phyloP scores from a whole-genome alignment of 2,329 filamentous ascomycete species.

The Scytalidium lignicola region DNA sequence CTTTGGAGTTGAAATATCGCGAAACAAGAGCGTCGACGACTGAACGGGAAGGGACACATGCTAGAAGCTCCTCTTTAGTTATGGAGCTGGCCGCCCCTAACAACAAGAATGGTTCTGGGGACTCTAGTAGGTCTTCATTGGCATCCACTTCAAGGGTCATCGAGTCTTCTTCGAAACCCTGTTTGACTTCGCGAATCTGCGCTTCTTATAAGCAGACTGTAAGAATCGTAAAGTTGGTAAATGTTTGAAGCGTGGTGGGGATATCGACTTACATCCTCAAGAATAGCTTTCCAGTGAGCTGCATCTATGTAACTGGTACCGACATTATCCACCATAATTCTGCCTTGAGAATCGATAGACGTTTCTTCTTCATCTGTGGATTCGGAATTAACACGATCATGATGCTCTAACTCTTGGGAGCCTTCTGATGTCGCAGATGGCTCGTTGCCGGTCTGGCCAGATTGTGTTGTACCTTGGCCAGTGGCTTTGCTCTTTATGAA shows the following conservation, averaged over 20 bases:
- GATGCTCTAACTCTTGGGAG: not conserved
- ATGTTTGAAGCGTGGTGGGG: conserved; percentile 1
- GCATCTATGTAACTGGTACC: conserved; percentile 49
- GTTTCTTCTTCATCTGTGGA: not conserved
- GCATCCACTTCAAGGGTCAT: conserved; percentile 11
- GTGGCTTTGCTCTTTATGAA: conserved; percentile 36
- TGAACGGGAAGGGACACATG: conserved; percentile 39
- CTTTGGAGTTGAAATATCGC: conserved; percentile 45
- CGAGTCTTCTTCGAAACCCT: conserved; percentile 41
- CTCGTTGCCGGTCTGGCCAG: not conserved
- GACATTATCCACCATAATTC: conserved; percentile 21
- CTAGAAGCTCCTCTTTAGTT: conserved; percentile 42
- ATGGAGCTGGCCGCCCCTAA: conserved; percentile 13
- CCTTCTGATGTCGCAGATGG: not conserved
- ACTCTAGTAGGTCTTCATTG: not conserved
- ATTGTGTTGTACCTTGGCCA: not conserved
- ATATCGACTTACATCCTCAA: conserved; percentile 45
- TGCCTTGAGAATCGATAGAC: conserved; percentile 14
- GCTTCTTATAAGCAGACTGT: not conserved
- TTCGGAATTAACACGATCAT: not conserved
- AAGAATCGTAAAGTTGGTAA: not conserved
- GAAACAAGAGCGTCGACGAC: conserved; percentile 45
- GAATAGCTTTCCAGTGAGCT: conserved; percentile 53
- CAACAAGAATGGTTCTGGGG: conserved; percentile 16
- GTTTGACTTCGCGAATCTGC: conserved; percentile 53